Evolutionary conservation across 805 yeast genomes (phyloP).

Genomic region (Candida cerambycidarum): DNA sequence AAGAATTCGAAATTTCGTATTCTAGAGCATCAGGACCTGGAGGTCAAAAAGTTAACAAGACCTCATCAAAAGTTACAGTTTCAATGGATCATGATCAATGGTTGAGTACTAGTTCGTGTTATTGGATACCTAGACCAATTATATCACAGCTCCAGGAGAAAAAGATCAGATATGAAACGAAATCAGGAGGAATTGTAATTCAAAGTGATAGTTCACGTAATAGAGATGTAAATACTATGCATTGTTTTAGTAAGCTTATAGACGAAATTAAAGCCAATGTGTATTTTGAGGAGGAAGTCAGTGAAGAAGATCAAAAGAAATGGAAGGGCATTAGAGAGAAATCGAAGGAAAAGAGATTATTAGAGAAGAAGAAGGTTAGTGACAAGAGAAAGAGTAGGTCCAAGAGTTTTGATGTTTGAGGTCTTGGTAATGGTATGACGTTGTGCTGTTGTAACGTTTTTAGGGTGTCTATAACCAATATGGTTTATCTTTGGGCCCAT

Average conservation of each 20-base stretch:
- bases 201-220: slow-evolving; percentile 62
- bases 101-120: slow-evolving; percentile 35
- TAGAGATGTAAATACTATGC: slow-evolving; percentile 53
- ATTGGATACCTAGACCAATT: slow-evolving; percentile 62
- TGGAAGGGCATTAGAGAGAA: slow-evolving; percentile 47
- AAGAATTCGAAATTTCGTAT: slow-evolving; percentile 44
- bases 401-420: slow-evolving; percentile 29
- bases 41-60: slow-evolving; percentile 83
- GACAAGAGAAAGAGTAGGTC: slow-evolving; percentile 40
- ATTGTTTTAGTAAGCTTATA: slow-evolving; percentile 61
- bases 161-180: slow-evolving; percentile 54
- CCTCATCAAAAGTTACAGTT: slow-evolving; percentile 65
- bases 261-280: slow-evolving; percentile 49
- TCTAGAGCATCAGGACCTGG: slow-evolving; percentile 81
- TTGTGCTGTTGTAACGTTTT: too few species aligned
- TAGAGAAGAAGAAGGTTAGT: slow-evolving; percentile 35
- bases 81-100: slow-evolving; percentile 45
- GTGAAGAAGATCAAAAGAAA: slow-evolving; percentile 45
- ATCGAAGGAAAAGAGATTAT: slow-evolving; percentile 31
- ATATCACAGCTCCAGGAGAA: slow-evolving; percentile 38
- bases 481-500: too few species aligned
- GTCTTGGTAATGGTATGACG: too few species aligned
- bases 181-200: slow-evolving; percentile 53
- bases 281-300: slow-evolving; percentile 48
- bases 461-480: too few species aligned